Conservation (phyloP, 2,329 filamentous ascomycete genomes). For the Diaporthe longicolla region DNA sequence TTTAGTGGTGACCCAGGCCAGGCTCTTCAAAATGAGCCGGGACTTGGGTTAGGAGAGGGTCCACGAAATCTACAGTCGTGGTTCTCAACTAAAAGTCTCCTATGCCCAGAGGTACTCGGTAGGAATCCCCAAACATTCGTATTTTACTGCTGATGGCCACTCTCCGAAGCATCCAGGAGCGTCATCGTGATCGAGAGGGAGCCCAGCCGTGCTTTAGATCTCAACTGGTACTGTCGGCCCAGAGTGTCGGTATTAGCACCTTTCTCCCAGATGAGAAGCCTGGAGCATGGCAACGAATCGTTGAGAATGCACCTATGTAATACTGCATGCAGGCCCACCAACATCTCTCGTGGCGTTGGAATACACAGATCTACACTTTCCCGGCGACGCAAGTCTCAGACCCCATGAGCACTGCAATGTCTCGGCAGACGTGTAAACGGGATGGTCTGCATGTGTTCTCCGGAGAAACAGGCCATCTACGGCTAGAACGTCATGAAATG, state of each 20-base stretch:
- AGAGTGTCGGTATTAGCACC: background rate
- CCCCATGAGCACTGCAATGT: slow-evolving; percentile 3
- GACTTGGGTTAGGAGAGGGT: background rate
- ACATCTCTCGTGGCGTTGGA: background rate
- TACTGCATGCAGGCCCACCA: background rate
- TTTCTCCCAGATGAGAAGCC: background rate
- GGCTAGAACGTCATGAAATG: background rate
- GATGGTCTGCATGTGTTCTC: background rate
- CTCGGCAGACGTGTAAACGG: background rate
- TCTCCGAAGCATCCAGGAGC: background rate
- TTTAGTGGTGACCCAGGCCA: no score
- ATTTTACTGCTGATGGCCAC: background rate
- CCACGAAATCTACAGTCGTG: background rate
- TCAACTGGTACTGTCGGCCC: background rate
- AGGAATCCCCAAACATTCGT: background rate
- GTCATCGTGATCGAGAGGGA: background rate
- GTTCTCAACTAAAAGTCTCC: background rate
- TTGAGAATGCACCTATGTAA: background rate
- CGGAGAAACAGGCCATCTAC: no score
- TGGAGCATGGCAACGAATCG: background rate
- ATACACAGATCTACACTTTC: background rate
- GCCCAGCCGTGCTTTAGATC: background rate
- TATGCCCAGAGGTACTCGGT: background rate
- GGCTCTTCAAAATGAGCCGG: background rate
- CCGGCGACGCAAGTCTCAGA: background rate